Evolutionary conservation across 495 filamentous ascomycete genomes (phyloP).

Genomic region (Talaromyces wortmannii): DNA sequence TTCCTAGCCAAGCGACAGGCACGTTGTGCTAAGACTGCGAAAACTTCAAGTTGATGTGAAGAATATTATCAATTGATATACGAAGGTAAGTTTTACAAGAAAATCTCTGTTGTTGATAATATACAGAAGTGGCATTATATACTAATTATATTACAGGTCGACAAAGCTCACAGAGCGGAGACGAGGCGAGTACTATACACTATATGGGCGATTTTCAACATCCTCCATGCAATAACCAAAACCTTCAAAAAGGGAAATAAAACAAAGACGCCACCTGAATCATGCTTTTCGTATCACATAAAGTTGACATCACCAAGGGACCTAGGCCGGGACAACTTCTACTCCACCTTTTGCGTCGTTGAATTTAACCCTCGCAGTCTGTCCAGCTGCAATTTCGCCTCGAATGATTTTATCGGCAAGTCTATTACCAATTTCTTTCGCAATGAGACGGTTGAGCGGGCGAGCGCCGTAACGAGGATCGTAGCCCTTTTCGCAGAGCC

Average conservation of each 20-base stretch:
- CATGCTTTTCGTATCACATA: background rate
- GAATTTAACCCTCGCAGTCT: slow-evolving; percentile 61
- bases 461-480: slow-evolving; percentile 88
- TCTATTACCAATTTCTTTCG: slow-evolving; percentile 79
- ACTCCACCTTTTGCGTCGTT: slow-evolving; percentile 35
- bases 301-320: background rate
- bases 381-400: slow-evolving; percentile 70
- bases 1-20: no score
- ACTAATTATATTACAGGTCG: background rate
- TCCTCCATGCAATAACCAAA: background rate
- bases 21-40: no score
- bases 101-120: background rate
- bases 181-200: background rate
- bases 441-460: slow-evolving; percentile 87
- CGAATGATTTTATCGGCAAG: slow-evolving; percentile 88
- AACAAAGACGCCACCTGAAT: background rate
- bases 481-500: slow-evolving; percentile 84
- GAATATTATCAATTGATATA: no score
- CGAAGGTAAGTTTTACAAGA: no score
- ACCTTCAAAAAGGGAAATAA: background rate
- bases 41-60: no score
- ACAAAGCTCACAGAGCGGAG: background rate
- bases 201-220: background rate
- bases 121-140: background rate
- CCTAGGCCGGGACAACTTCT: slow-evolving; percentile 14